phyloP scores from a whole-genome alignment of 2,329 filamentous ascomycete species.

The Hypomyces perniciosus region DNA sequence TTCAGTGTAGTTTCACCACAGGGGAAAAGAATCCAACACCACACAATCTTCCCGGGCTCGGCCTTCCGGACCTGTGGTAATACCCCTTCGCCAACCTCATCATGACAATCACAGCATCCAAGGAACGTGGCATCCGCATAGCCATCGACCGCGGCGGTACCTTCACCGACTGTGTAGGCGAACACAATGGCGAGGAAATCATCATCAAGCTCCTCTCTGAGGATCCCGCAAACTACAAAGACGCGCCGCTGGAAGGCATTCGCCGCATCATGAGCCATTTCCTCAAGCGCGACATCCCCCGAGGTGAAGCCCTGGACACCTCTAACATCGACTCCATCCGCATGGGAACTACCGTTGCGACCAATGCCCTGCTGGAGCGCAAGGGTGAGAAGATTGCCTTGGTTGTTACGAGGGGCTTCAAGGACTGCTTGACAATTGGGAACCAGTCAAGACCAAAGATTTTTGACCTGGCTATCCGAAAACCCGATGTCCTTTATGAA shows the following conservation, averaged over 20 bases:
- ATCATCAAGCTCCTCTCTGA: constrained; percentile 86
- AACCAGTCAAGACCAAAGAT: constrained; percentile 87
- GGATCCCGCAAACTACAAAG: constrained; percentile 83
- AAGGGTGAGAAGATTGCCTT: constrained; percentile 87
- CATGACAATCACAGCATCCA: constrained; percentile 20
- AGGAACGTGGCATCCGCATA: constrained; percentile 60
- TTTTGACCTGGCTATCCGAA: constrained; percentile 81
- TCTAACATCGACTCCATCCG: constrained; percentile 81
- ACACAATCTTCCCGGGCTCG: no score
- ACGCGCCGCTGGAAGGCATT: constrained; percentile 88
- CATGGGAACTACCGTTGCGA: constrained; percentile 94
- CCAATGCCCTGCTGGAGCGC: constrained; percentile 82
- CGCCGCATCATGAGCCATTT: constrained; percentile 78
- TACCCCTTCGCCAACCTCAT: background rate
- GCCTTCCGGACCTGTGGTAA: background rate
- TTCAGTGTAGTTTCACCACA: no score
- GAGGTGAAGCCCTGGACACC: constrained; percentile 75
- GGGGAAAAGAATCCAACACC: no score
- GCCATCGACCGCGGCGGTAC: constrained; percentile 79
- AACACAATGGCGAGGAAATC: constrained; percentile 70
- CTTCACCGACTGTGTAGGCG: constrained; percentile 89
- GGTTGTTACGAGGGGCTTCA: constrained; percentile 82
- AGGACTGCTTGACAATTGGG: constrained; percentile 80
- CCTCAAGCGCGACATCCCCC: constrained; percentile 66
- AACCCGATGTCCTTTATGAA: constrained; percentile 82